phyloP scores from a whole-genome alignment of 768 basidiomycete species.

The Boletus coccyginus region DNA sequence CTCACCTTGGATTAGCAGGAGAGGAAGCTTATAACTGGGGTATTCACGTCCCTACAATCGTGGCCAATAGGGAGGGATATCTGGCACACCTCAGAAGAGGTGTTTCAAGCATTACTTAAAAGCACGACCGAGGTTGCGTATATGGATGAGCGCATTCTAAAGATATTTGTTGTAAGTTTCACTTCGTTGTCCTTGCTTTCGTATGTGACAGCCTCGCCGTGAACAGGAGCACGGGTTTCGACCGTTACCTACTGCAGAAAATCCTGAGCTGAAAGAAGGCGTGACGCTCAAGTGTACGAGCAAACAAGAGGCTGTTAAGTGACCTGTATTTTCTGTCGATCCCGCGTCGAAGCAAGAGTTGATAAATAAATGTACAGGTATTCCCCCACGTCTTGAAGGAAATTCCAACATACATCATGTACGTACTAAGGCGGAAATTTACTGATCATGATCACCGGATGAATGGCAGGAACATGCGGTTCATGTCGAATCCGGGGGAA shows the following conservation, averaged over 20 bases:
- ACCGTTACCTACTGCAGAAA: conserved; percentile 3
- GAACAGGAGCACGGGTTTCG: conserved; percentile 6
- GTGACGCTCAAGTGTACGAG: conserved; percentile 8
- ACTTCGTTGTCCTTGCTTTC: not conserved
- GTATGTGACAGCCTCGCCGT: not conserved
- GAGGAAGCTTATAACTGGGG: not conserved
- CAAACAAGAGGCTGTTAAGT: conserved; percentile 3
- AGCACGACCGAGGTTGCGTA: not conserved
- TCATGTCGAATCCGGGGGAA: not conserved
- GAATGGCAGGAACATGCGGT: not conserved
- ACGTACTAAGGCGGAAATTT: not conserved
- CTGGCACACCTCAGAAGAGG: not conserved
- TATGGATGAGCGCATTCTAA: conserved; percentile 7
- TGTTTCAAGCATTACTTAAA: not conserved
- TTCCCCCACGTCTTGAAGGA: not conserved
- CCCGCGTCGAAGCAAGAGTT: too few relatives aligned
- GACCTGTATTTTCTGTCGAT: too few relatives aligned
- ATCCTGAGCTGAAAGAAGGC: not conserved
- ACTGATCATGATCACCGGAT: not conserved
- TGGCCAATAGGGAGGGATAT: not conserved
- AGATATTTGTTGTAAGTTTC: not conserved
- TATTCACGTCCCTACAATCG: not conserved
- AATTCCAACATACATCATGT: conserved; percentile 1
- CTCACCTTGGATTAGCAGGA: not conserved
- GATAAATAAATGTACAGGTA: not conserved